Conservation (phyloP, 139 green algal genomes). For the Chlorella sp. region DNA sequence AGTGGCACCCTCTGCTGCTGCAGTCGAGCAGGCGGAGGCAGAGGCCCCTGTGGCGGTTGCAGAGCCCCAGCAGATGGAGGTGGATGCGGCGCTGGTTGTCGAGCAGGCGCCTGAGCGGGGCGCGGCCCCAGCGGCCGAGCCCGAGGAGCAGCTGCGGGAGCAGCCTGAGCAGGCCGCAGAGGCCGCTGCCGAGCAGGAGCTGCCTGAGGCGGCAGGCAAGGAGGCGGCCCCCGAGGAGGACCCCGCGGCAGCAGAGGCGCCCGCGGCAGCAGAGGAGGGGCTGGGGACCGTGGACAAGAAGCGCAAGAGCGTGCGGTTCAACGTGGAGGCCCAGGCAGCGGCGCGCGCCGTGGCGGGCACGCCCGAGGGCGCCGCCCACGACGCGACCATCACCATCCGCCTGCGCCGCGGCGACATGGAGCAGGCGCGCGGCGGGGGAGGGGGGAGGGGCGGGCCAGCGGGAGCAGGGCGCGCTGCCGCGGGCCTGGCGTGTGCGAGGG, state of each 20-base stretch:
- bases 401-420: slow-evolving; percentile 18
- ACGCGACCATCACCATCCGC: slow-evolving; percentile 36
- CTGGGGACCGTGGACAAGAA: slow-evolving; percentile 16
- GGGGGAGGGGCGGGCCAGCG: no score
- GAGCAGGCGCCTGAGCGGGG: no score
- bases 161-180: not conserved
- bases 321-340: slow-evolving; percentile 15
- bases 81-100: no score
- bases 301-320: slow-evolving; percentile 46
- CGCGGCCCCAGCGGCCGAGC: no score
- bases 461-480: no score
- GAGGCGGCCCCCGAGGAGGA: not conserved
- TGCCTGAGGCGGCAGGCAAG: not conserved
- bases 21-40: not conserved
- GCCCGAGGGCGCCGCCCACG: slow-evolving; percentile 38
- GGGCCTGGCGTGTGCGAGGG: no score
- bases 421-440: slow-evolving; percentile 16
- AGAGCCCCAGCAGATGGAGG: no score
- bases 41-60: not conserved
- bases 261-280: not conserved
- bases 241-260: not conserved
- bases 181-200: not conserved
- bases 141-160: not conserved
- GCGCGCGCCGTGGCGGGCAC: slow-evolving; percentile 12
- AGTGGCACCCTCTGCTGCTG: no score